phyloP scores from a whole-genome alignment of 257 asterid species.

The Penstemon barbatus region DNA sequence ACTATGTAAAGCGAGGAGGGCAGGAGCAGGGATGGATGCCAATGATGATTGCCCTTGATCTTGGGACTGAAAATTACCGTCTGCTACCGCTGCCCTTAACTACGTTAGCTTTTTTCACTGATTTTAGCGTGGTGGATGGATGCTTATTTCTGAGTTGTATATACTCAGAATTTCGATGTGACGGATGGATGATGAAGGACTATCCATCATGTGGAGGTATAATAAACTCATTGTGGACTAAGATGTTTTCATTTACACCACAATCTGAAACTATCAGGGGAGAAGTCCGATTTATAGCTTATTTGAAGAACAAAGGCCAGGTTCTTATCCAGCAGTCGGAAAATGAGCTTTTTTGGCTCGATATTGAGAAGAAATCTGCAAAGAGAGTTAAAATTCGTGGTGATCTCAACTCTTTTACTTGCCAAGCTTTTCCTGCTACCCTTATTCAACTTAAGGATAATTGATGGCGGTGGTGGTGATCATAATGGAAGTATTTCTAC shows the following conservation, averaged over 20 bases:
- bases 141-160: not conserved
- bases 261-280: not conserved
- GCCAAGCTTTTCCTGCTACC: not conserved
- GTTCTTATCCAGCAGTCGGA: not conserved
- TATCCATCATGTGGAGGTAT: not conserved
- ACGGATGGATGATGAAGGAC: constrained; percentile 5
- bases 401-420: not conserved
- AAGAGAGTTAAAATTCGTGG: not conserved
- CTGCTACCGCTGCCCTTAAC: not conserved
- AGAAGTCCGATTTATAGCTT: not conserved
- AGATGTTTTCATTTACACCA: not conserved
- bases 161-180: not conserved
- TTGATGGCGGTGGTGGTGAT: not conserved
- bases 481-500: too few species aligned
- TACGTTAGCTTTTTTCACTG: not conserved
- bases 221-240: not conserved
- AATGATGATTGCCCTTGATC: not conserved
- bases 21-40: not conserved
- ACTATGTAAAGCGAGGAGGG: not conserved
- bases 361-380: not conserved
- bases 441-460: not conserved
- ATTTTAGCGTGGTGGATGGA: constrained; percentile 9
- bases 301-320: not conserved
- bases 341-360: not conserved
- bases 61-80: not conserved